Conservation (phyloP, 2,329 filamentous ascomycete genomes). For the Helminthosporium solani region DNA sequence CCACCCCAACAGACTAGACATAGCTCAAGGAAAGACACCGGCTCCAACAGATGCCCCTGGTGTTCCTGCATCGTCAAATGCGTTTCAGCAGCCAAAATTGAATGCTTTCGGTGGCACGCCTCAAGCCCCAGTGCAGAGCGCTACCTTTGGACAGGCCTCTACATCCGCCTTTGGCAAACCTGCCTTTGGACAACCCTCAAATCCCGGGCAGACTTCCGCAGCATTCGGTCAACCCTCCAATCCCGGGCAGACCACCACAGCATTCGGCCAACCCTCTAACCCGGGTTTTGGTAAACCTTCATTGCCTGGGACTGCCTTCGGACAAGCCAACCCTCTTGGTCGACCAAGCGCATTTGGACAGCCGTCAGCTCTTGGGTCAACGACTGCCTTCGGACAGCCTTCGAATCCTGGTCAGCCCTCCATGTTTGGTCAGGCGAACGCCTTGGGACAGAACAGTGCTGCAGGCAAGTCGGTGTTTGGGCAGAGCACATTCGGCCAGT, state of each 20-base stretch:
- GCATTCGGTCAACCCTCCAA: constrained; percentile 46
- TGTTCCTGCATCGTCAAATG: constrained; percentile 17
- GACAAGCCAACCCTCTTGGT: constrained; percentile 19
- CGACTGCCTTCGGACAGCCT: constrained; percentile 39
- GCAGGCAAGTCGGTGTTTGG: constrained; percentile 19
- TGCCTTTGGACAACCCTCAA: constrained; percentile 46
- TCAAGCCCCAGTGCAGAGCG: constrained; percentile 19
- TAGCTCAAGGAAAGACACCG: constrained; percentile 24
- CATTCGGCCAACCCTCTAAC: constrained; percentile 46
- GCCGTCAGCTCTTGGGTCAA: constrained; percentile 28
- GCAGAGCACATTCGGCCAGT: constrained; percentile 46
- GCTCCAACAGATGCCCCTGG: constrained; percentile 8
- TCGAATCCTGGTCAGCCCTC: constrained; percentile 30
- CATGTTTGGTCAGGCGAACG: constrained; percentile 28
- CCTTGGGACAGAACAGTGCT: constrained; percentile 19
- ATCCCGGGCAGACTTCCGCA: constrained; percentile 17
- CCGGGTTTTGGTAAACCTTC: constrained; percentile 29
- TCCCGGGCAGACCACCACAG: constrained; percentile 18
- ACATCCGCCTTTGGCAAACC: constrained; percentile 42
- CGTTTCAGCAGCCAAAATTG: constrained; percentile 30
- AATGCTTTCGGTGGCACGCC: constrained; percentile 31
- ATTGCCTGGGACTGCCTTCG: constrained; percentile 17
- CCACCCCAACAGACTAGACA: constrained; percentile 37
- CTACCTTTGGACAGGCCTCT: constrained; percentile 38
- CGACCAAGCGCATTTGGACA: constrained; percentile 43